Conservation (phyloP, 2,329 filamentous ascomycete genomes). For the Aspergillus transmontanensis region DNA sequence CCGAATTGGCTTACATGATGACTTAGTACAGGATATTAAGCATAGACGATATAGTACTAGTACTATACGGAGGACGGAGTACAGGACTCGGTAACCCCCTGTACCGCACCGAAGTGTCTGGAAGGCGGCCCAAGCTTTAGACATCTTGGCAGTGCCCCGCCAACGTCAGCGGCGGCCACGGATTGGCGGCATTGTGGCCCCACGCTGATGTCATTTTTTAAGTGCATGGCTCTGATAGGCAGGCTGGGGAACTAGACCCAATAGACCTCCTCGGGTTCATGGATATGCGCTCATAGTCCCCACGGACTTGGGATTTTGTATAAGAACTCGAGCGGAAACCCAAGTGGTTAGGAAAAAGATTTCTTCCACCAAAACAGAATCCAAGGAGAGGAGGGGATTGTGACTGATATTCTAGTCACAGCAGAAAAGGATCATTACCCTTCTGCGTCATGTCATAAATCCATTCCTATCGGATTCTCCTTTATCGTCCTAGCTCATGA, state of each 20-base stretch:
- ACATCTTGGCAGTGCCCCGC: constrained; percentile 14
- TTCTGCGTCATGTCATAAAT: background rate
- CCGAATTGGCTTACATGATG: no score
- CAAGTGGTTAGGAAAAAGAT: no score
- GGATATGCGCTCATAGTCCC: constrained; percentile 4
- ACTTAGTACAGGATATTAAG: no score
- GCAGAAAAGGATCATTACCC: background rate
- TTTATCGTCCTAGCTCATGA: constrained; percentile 2
- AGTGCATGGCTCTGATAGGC: constrained; percentile 1
- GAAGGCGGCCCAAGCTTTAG: constrained; percentile 18
- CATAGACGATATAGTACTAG: no score
- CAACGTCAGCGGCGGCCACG: constrained; percentile 19
- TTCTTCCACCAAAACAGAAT: background rate
- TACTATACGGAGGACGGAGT: no score
- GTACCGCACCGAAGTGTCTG: constrained; percentile 8
- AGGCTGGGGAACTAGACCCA: constrained; percentile 5
- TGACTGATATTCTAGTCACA: background rate
- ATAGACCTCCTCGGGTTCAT: constrained; percentile 13
- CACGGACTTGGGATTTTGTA: background rate
- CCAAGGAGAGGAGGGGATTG: background rate
- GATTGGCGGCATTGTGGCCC: constrained; percentile 14
- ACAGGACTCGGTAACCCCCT: background rate
- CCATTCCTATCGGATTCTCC: background rate
- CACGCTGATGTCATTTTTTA: constrained; percentile 14
- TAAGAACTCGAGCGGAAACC: background rate